Evolutionary conservation across 1,284 basidiomycete species (phyloP).

Genomic region (Meira miltonrushii): DNA sequence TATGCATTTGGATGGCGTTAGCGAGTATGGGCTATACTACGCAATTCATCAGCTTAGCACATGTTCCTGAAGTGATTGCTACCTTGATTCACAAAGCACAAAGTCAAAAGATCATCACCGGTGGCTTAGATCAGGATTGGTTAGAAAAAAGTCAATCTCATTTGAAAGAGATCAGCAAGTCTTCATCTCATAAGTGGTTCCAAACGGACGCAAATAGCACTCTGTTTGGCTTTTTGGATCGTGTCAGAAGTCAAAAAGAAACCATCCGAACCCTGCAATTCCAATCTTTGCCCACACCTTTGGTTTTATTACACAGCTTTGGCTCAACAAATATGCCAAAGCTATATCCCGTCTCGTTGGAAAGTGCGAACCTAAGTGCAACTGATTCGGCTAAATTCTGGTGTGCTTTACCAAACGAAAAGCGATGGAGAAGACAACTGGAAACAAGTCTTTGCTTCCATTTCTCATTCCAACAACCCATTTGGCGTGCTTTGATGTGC

Average conservation of each 20-base stretch:
- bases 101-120: background rate
- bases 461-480: background rate
- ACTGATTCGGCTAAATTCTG: background rate
- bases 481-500: background rate
- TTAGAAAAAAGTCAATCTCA: background rate
- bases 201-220: background rate
- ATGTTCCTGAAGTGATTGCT: background rate
- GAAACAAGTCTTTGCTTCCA: background rate
- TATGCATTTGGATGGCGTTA: background rate
- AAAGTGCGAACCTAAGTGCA: background rate
- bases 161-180: background rate
- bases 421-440: background rate
- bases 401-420: background rate
- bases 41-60: background rate
- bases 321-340: background rate
- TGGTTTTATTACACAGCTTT: background rate
- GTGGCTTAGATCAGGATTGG: background rate
- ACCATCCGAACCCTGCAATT: background rate
- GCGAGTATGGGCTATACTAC: background rate
- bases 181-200: background rate
- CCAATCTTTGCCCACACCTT: background rate
- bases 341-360: background rate
- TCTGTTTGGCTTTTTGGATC: background rate
- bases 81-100: background rate
- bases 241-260: background rate